These are phyloP conservation scores for Scopulariopsis brevicaulis DNA, from an alignment of 2,329 filamentous ascomycete species.

Conservation along the genomic window DNA sequence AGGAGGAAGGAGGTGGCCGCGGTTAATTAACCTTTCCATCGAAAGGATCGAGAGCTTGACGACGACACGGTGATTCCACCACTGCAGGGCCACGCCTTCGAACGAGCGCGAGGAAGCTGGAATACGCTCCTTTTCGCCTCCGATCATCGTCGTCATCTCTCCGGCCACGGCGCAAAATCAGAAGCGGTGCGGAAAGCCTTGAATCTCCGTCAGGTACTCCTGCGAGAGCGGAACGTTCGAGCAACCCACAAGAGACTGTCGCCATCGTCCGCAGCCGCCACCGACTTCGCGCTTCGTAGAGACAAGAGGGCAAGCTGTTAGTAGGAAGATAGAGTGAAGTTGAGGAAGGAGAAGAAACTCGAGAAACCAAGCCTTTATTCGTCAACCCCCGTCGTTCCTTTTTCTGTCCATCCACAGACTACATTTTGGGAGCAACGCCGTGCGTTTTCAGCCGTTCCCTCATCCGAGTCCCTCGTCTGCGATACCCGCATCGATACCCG, in stretches of 20 bases:
- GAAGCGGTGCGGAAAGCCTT: background rate
- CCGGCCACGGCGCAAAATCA: background rate
- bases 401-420: background rate
- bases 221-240: slow-evolving; percentile 3
- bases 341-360: background rate
- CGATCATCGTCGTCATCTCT: slow-evolving; percentile 1
- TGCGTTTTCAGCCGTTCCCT: background rate
- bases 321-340: slow-evolving; percentile 1
- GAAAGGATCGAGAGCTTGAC: slow-evolving; percentile 1
- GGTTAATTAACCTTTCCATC: background rate
- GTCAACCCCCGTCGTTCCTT: background rate
- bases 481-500: background rate
- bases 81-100: slow-evolving; percentile 4
- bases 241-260: slow-evolving; percentile 5
- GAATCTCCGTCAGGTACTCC: background rate
- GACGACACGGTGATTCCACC: slow-evolving; percentile 3
- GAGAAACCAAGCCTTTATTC: background rate
- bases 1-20: background rate
- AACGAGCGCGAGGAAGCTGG: slow-evolving; percentile 19
- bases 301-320: background rate
- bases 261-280: slow-evolving; percentile 3
- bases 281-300: slow-evolving; percentile 1
- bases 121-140: slow-evolving; percentile 24
- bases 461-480: background rate
- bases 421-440: background rate